These are phyloP conservation scores for Zoysia matrella DNA, from an alignment of 202 grass and related monocot genomes.

Conservation along the genomic window DNA sequence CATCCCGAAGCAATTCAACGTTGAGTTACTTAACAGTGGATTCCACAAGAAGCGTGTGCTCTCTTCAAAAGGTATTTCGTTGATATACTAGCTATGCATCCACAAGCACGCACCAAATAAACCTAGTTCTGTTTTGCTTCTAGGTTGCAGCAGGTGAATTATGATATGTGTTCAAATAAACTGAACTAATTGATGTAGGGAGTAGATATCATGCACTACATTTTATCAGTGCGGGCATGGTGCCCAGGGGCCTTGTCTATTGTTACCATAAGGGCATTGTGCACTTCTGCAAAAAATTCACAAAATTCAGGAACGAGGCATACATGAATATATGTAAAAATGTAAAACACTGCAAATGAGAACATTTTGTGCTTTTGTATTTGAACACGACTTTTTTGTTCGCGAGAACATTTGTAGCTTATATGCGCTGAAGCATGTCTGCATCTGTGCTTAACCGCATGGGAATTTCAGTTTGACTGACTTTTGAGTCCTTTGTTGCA, in stretches of 20 bases:
- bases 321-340: background rate
- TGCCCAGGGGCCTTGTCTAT: background rate
- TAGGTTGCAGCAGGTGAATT: background rate
- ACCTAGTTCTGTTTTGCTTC: slow-evolving; percentile 14
- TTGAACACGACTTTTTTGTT: background rate
- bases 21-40: slow-evolving; percentile 79
- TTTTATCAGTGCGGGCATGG: background rate
- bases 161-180: background rate
- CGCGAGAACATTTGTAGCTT: background rate
- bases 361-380: background rate
- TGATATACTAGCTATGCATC: background rate
- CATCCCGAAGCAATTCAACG: slow-evolving; percentile 85
- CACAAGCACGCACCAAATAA: background rate
- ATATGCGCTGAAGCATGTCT: background rate
- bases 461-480: slow-evolving; percentile 4
- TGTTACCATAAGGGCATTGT: background rate
- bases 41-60: slow-evolving; percentile 82
- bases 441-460: background rate
- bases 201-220: background rate
- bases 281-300: background rate
- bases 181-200: background rate
- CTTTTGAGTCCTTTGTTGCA: slow-evolving; percentile 40
- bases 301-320: background rate
- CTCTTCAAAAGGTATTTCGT: slow-evolving; percentile 75
- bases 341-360: background rate